phyloP scores from a whole-genome alignment of 306 rosid species.

The Betula pendula region DNA sequence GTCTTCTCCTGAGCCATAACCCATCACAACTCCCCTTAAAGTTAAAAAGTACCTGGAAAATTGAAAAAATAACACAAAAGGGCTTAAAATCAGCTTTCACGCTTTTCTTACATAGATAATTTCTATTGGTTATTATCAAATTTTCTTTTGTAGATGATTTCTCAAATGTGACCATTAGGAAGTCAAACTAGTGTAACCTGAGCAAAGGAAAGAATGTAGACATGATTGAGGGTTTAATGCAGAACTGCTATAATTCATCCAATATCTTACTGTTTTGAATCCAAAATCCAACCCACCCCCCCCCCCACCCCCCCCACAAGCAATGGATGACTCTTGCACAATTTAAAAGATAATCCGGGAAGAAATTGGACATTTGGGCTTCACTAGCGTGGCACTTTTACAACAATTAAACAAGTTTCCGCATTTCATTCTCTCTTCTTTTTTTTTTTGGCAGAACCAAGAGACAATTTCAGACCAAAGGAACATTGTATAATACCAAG shows the following conservation, averaged over 20 bases:
- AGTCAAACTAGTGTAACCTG: neutral
- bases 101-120: neutral
- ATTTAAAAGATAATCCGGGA: neutral
- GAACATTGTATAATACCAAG: neutral
- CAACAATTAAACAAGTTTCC: neutral
- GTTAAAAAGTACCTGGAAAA: slow-evolving; percentile 40
- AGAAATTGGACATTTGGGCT: neutral
- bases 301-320: neutral
- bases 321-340: neutral
- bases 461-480: neutral
- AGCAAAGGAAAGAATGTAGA: neutral
- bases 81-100: slow-evolving; percentile 9
- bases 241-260: neutral
- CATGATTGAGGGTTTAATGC: neutral
- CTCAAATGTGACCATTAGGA: neutral
- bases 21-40: slow-evolving; percentile 41
- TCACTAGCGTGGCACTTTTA: neutral
- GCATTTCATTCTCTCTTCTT: neutral
- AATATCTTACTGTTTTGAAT: neutral
- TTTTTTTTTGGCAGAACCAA: neutral
- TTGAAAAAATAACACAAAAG: neutral
- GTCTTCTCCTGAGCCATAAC: slow-evolving; percentile 51
- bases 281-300: neutral
- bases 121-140: slow-evolving; percentile 5
- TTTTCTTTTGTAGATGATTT: neutral